phyloP scores from a whole-genome alignment of 352 stramenopile species.

The Stramenopiles sp. region DNA sequence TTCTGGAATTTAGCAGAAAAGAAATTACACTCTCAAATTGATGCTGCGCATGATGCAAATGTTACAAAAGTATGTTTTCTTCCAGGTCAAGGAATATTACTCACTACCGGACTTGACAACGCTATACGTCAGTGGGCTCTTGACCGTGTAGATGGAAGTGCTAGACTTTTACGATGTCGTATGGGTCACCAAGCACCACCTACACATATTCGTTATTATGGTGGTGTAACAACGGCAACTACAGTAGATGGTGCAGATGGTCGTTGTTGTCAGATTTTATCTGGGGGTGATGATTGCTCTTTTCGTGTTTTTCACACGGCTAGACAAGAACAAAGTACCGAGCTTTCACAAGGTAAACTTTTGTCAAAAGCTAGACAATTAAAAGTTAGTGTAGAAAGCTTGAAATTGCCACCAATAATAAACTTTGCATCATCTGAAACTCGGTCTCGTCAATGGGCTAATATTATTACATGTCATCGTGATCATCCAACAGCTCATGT shows the following conservation, averaged over 20 bases:
- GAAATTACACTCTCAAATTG: constrained; percentile 34
- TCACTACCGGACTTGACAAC: constrained; percentile 47
- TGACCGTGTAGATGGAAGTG: constrained; percentile 33
- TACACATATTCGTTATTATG: constrained; percentile 46
- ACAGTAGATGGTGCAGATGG: constrained; percentile 38
- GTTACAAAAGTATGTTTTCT: constrained; percentile 36
- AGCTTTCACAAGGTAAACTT: constrained; percentile 48
- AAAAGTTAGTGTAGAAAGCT: constrained; percentile 25
- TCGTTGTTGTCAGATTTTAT: constrained; percentile 45
- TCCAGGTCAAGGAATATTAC: constrained; percentile 37
- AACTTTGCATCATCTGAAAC: constrained; percentile 54
- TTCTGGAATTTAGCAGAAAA: constrained; percentile 57
- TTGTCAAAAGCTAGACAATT: constrained; percentile 53
- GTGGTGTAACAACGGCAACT: constrained; percentile 33
- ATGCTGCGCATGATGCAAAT: constrained; percentile 27
- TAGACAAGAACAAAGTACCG: constrained; percentile 38
- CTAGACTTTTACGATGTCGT: constrained; percentile 43
- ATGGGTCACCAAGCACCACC: constrained; percentile 38
- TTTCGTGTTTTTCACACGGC: constrained; percentile 59
- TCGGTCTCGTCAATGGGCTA: constrained; percentile 42
- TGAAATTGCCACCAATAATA: constrained; percentile 53
- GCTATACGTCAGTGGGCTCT: constrained; percentile 67
- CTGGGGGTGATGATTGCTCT: constrained; percentile 32
- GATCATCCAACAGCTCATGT: constrained; percentile 60
- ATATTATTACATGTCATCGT: constrained; percentile 68